Evolutionary conservation across 73 alveolate genomes (phyloP).

Genomic region (Paraurostyla sp.): DNA sequence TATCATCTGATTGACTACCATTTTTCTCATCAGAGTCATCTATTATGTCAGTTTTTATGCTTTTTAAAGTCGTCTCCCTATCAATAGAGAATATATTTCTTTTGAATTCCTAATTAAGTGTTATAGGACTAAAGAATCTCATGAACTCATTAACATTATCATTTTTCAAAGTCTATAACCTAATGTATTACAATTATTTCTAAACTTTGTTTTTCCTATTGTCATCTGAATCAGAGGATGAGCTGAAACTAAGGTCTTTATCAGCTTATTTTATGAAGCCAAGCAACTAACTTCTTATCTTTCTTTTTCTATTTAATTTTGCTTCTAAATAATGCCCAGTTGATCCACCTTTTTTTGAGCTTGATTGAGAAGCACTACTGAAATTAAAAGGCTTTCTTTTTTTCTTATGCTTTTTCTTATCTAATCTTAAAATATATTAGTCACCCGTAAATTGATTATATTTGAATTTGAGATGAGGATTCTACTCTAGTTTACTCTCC

Average conservation of each 20-base stretch:
- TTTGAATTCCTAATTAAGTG: not conserved
- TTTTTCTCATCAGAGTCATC: not conserved
- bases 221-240: not conserved
- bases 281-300: not conserved
- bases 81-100: not conserved
- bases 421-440: not conserved
- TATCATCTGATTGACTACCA: not conserved
- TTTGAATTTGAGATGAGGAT: constrained; percentile 22
- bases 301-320: not conserved
- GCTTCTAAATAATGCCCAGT: not conserved
- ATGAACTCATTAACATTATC: constrained; percentile 7
- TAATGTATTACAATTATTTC: not conserved
- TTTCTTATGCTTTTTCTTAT: not conserved
- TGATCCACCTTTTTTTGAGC: too few species aligned
- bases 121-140: not conserved
- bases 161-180: not conserved
- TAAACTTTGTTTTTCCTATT: not conserved
- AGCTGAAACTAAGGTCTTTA: not conserved
- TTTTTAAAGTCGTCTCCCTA: not conserved
- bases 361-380: not conserved
- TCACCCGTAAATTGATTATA: constrained; percentile 12
- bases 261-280: not conserved
- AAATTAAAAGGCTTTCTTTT: not conserved
- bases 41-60: not conserved
- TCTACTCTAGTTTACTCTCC: constrained; percentile 14